A percentile compares a stretch with the other conserved stretches of the same genome.
Conservation (phyloP, 2,329 filamentous ascomycete species). For the Botrytis fragariae region DNA sequence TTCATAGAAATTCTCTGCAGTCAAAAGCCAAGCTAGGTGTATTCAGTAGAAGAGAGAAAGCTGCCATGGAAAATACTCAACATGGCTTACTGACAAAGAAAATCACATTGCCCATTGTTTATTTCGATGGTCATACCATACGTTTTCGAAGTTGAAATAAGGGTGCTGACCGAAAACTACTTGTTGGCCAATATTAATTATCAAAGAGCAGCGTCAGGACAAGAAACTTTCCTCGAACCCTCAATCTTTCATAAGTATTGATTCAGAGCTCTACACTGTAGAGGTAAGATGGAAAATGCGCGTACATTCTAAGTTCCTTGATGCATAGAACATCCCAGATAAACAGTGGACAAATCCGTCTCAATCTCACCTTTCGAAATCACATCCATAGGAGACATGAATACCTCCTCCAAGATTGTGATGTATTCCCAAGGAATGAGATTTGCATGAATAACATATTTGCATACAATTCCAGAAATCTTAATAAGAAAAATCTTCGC, state of each 20-base stretch:
- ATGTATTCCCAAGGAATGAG: background rate
- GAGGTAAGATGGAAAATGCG: background rate
- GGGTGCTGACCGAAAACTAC: slow-evolving; percentile 33
- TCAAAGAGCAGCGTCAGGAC: background rate
- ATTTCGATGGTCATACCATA: slow-evolving; percentile 44
- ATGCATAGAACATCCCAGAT: slow-evolving; percentile 36
- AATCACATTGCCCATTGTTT: slow-evolving; percentile 28
- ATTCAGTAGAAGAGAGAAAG: background rate
- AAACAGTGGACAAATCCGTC: slow-evolving; percentile 28
- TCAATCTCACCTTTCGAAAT: background rate
- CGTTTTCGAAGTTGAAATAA: slow-evolving; percentile 42
- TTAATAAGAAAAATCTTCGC: too few species aligned
- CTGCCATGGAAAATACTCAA: background rate
- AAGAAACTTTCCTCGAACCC: background rate
- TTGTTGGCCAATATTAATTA: slow-evolving; percentile 17
- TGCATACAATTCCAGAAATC: background rate
- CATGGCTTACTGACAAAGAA: slow-evolving; percentile 25
- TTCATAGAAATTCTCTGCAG: background rate
- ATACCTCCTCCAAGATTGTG: too few species aligned
- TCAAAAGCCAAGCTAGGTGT: background rate
- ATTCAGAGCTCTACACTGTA: background rate
- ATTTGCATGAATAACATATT: background rate
- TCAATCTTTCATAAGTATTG: background rate
- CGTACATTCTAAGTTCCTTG: slow-evolving; percentile 33
- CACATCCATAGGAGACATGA: background rate